Conservation (phyloP, 768 basidiomycete species). For the Inosperma sp. region DNA sequence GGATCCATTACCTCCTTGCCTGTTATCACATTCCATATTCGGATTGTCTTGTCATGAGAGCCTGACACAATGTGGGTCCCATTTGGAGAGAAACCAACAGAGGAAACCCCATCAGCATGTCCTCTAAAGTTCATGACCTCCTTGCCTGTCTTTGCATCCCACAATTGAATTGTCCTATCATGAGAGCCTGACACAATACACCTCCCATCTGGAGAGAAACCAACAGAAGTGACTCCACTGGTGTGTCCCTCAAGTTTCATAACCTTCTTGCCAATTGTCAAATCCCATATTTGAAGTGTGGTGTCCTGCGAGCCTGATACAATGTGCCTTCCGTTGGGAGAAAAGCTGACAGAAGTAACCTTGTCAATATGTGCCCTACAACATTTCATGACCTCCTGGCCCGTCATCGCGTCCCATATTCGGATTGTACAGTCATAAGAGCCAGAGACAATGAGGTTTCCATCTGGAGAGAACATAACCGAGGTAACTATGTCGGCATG, state of each 20-base stretch:
- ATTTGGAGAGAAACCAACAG: too few relatives aligned
- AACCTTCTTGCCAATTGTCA: conserved; percentile 6
- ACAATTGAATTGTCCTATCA: too few relatives aligned
- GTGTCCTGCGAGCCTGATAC: conserved; percentile 23
- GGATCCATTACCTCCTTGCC: too few relatives aligned
- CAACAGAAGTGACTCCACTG: conserved; percentile 3
- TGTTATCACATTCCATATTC: too few relatives aligned
- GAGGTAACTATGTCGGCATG: conserved; percentile 20
- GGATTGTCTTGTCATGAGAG: too few relatives aligned
- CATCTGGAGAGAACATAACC: conserved; percentile 48
- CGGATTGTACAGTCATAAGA: conserved; percentile 24
- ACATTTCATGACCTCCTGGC: conserved; percentile 2
- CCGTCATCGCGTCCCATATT: conserved; percentile 27
- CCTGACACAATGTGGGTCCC: too few relatives aligned
- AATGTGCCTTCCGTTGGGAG: conserved; percentile 20
- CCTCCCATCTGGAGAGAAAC: too few relatives aligned
- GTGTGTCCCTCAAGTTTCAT: conserved; percentile 14
- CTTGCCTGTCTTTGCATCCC: too few relatives aligned
- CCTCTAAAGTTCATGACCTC: too few relatives aligned
- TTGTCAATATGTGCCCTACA: conserved; percentile 9
- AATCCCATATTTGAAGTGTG: conserved; percentile 25
- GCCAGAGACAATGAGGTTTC: conserved; percentile 23
- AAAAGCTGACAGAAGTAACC: conserved; percentile 16
- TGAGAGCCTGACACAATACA: too few relatives aligned
- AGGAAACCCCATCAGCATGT: too few relatives aligned